A percentile compares a stretch with the other conserved stretches of the same genome.
Conservation (phyloP, 129 eudicot species). For the Helichrysum umbraculigerum region DNA sequence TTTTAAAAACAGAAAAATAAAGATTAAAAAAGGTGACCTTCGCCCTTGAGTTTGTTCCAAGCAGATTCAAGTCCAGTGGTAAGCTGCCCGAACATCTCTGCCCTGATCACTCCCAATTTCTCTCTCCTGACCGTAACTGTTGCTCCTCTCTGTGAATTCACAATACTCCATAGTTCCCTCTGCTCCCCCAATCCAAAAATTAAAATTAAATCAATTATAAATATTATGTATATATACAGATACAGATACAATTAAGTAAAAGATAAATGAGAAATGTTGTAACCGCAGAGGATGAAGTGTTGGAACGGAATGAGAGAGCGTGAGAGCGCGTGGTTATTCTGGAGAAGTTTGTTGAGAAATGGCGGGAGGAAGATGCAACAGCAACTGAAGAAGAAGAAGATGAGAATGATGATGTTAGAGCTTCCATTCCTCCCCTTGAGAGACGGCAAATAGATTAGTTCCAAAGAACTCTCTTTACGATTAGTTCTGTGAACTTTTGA, state of each 20-base stretch:
- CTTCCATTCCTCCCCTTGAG: constrained; percentile 32
- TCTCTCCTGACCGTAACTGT: constrained; percentile 28
- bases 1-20: not conserved
- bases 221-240: too few relatives aligned
- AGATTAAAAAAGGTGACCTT: constrained; percentile 35
- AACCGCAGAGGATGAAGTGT: constrained; percentile 52
- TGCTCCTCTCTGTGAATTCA: constrained; percentile 37
- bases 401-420: constrained; percentile 18
- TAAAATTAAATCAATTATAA: too few relatives aligned
- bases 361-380: constrained; percentile 48
- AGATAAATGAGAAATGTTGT: constrained; percentile 10
- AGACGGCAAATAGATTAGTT: too few relatives aligned
- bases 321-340: constrained; percentile 23
- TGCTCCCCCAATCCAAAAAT: constrained; percentile 10
- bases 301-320: constrained; percentile 49
- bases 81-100: constrained; percentile 97
- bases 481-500: too few relatives aligned
- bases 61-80: constrained; percentile 90
- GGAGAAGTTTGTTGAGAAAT: constrained; percentile 44
- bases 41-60: constrained; percentile 93
- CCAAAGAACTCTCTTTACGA: too few relatives aligned
- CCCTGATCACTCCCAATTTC: constrained; percentile 50
- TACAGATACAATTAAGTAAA: too few relatives aligned
- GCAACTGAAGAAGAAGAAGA: constrained; percentile 37
- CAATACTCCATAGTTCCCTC: constrained; percentile 69